Evolutionary conservation across 116 monocot genomes (phyloP).

Genomic region (Iris pallida): DNA sequence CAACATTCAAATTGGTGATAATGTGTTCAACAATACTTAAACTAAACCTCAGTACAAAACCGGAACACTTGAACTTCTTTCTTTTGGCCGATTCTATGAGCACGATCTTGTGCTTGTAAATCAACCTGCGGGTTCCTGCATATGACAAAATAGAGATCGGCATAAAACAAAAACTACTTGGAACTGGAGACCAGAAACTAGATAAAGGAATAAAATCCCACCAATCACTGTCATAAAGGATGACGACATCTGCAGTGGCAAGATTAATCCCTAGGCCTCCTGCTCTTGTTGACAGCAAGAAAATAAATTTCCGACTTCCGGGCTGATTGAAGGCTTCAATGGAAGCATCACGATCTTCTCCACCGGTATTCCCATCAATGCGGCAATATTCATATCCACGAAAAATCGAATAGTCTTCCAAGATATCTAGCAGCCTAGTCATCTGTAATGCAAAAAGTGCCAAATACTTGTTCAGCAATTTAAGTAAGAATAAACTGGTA

Average conservation of each 20-base stretch:
- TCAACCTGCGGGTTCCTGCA: constrained; percentile 93
- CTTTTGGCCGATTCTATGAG: constrained; percentile 83
- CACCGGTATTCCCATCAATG: constrained; percentile 97
- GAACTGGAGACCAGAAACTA: too few relatives aligned
- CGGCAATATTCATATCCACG: constrained; percentile 86
- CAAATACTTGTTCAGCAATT: neutral
- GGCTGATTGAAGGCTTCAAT: constrained; percentile 78
- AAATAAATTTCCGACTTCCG: constrained; percentile 88
- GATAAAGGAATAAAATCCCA: too few relatives aligned
- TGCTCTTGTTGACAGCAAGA: constrained; percentile 83
- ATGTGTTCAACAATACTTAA: too few relatives aligned
- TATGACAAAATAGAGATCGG: too few relatives aligned
- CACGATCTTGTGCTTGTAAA: constrained; percentile 91
- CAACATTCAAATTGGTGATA: neutral
- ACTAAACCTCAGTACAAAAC: constrained; percentile 88
- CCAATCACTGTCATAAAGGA: constrained; percentile 93
- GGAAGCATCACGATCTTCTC: constrained; percentile 95
- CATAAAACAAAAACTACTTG: too few relatives aligned
- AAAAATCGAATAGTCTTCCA: constrained; percentile 91
- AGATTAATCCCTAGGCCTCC: too few relatives aligned
- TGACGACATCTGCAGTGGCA: constrained; percentile 85
- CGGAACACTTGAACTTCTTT: too few relatives aligned
- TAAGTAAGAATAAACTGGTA: neutral
- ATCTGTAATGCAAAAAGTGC: constrained; percentile 37
- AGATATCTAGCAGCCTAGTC: constrained; percentile 89